Conservation (phyloP, 805 yeast species). For the Hyphopichia homilentoma region DNA sequence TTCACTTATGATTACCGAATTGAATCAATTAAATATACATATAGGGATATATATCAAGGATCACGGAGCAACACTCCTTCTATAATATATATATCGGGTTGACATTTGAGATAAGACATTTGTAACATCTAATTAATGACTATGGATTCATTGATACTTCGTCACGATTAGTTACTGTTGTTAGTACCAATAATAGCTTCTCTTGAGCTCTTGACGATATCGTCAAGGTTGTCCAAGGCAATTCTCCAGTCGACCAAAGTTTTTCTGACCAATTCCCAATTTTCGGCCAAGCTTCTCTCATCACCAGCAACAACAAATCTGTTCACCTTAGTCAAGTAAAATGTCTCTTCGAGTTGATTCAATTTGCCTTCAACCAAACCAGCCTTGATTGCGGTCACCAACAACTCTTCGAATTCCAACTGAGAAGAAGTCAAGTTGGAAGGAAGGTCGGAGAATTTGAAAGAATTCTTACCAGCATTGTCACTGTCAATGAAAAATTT, state of each 20-base stretch:
- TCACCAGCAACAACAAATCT: constrained; percentile 39
- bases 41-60: too few species aligned
- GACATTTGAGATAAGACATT: too few species aligned
- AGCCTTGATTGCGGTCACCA: constrained; percentile 40
- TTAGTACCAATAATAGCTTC: constrained; percentile 35
- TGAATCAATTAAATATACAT: too few species aligned
- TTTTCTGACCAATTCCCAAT: constrained; percentile 34
- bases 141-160: too few species aligned
- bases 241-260: constrained; percentile 37
- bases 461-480: constrained; percentile 20
- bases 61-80: too few species aligned
- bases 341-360: constrained; percentile 39
- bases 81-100: too few species aligned
- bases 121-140: too few species aligned
- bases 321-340: constrained; percentile 38
- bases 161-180: too few species aligned
- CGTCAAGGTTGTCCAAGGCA: constrained; percentile 38
- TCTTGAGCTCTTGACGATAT: constrained; percentile 39
- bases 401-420: constrained; percentile 34
- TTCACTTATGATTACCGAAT: too few species aligned
- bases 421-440: constrained; percentile 21
- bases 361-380: constrained; percentile 44
- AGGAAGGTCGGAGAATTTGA: constrained; percentile 37
- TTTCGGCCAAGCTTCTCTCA: constrained; percentile 22
- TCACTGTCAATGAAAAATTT: constrained; percentile 29